Base-by-base conservation (phyloP, 2,329 filamentous ascomycete species). In the Sclerotinia subarctica region DNA sequence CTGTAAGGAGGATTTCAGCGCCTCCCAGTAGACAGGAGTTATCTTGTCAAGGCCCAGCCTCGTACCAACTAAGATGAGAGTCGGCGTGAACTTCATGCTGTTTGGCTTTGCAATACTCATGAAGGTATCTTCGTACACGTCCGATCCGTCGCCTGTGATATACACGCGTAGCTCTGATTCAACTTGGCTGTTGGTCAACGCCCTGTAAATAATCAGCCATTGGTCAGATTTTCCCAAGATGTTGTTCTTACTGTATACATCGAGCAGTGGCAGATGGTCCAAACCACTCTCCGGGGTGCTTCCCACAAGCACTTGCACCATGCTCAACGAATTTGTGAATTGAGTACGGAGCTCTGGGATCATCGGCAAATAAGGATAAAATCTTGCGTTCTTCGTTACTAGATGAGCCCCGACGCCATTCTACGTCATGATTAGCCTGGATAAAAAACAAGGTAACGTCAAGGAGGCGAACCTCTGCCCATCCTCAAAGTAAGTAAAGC, bases 261-360 rank as follows among this genome's bases (percentile, higher is more conserved):
- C 90, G 88, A 58, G 95, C 94, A 13, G 95, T 96, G 8, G 95
- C 95, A 24, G 93, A 97, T n/a, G 95, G 95, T 0, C 95, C 95
- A 80, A 99, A 99, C 95, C 95, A 99, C 80, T 98, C 93, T 49
- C 95, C 95, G 0, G 95, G 95, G 76, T 96, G 92, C 79, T 97
- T 98, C 5, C 93, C 94, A 78, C 95, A 99, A 3, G 90, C 90
- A 47, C 86, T 84, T 32, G 93, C 93, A 24, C 95, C 95, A 74
- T 97, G 91, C 65, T 89, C 84, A 47, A 99, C 95, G 76, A 99
- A 99, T 70, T 90, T 92, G 76, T 99, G 95, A 73, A 99, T 93
- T 1, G 94, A 98, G 77, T 96, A 98, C 0, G 93, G 92, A 4
- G 95, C 93, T 72, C 84, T 85, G 2, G 92, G 88, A 70, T 94